Conservation (phyloP, 75 land plant genomes). For the Adiantum capillusveneris region DNA sequence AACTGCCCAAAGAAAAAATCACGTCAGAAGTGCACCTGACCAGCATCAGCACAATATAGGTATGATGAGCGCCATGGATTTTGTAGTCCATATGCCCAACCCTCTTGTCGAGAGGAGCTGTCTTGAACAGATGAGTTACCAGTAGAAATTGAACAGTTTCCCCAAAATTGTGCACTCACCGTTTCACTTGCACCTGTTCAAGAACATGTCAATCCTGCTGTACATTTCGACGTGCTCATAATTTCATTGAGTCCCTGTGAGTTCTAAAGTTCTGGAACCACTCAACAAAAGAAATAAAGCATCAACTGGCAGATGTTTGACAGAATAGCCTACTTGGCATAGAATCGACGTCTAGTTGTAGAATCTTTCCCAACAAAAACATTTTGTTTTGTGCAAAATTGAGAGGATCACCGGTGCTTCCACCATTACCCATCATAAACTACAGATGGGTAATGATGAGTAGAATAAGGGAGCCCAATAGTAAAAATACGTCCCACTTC, state of each 20-base stretch:
- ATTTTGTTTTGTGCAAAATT: constrained; percentile 85
- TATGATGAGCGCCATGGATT: constrained; percentile 97
- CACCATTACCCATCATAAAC: constrained; percentile 94
- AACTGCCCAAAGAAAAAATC: too few species aligned
- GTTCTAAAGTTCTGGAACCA: too few species aligned
- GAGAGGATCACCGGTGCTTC: constrained; percentile 57
- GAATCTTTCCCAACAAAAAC: constrained; percentile 77
- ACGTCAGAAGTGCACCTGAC: constrained; percentile 48
- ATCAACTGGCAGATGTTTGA: too few species aligned
- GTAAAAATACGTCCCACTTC: constrained; percentile 84
- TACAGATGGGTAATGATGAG: constrained; percentile 83
- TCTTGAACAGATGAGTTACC: constrained; percentile 63
- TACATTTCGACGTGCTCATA: too few species aligned
- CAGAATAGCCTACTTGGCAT: constrained; percentile 78
- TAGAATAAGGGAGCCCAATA: constrained; percentile 75
- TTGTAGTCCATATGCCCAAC: constrained; percentile 86
- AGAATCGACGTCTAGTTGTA: constrained; percentile 71
- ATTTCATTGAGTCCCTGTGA: too few species aligned
- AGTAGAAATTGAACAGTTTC: constrained; percentile 71
- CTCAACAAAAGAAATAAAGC: too few species aligned
- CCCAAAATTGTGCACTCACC: constrained; percentile 40
- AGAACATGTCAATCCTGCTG: too few species aligned
- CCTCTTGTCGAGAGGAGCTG: constrained; percentile 44
- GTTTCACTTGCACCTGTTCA: constrained; percentile 33
- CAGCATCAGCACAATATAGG: constrained; percentile 85